These are phyloP conservation scores for Pugionium cornutum DNA, from an alignment of 345 rosid species.

Conservation along the genomic window DNA sequence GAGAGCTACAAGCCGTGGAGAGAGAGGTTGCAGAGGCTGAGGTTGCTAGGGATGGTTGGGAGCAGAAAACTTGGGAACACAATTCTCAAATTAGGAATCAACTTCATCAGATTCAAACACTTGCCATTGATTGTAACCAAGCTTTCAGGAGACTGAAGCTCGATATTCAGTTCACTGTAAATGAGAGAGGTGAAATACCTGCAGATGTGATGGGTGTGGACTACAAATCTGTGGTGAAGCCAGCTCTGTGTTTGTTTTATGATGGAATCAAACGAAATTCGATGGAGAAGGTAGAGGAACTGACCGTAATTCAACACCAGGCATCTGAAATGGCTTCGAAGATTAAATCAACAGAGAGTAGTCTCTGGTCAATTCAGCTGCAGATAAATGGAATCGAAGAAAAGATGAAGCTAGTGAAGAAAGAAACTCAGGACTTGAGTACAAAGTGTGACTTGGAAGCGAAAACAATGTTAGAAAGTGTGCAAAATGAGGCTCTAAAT, in stretches of 20 bases:
- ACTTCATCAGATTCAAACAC: slow-evolving; percentile 66
- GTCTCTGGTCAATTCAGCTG: slow-evolving; percentile 46
- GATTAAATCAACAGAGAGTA: slow-evolving; percentile 52
- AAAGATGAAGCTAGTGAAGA: slow-evolving; percentile 49
- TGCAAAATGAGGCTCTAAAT: slow-evolving; percentile 52
- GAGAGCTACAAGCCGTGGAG: slow-evolving; percentile 84
- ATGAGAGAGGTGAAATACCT: slow-evolving; percentile 58
- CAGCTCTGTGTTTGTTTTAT: slow-evolving; percentile 52
- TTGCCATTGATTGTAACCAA: slow-evolving; percentile 77
- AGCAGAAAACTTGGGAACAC: slow-evolving; percentile 80
- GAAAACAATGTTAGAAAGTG: slow-evolving; percentile 51
- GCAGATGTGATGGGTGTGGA: slow-evolving; percentile 81
- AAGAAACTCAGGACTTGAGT: slow-evolving; percentile 55
- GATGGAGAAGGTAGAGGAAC: slow-evolving; percentile 54
- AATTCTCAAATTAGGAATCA: slow-evolving; percentile 48
- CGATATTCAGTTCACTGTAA: slow-evolving; percentile 56
- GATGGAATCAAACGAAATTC: slow-evolving; percentile 56
- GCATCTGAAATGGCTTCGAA: slow-evolving; percentile 55
- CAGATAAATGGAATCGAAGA: slow-evolving; percentile 66
- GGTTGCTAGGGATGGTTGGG: slow-evolving; percentile 62
- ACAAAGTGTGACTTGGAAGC: slow-evolving; percentile 58
- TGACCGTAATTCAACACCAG: slow-evolving; percentile 55
- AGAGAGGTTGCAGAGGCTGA: slow-evolving; percentile 73
- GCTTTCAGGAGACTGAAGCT: slow-evolving; percentile 70
- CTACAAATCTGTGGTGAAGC: slow-evolving; percentile 64